Conservation (phyloP, 176 grass and related monocot genomes). For the Oryza officinalis region DNA sequence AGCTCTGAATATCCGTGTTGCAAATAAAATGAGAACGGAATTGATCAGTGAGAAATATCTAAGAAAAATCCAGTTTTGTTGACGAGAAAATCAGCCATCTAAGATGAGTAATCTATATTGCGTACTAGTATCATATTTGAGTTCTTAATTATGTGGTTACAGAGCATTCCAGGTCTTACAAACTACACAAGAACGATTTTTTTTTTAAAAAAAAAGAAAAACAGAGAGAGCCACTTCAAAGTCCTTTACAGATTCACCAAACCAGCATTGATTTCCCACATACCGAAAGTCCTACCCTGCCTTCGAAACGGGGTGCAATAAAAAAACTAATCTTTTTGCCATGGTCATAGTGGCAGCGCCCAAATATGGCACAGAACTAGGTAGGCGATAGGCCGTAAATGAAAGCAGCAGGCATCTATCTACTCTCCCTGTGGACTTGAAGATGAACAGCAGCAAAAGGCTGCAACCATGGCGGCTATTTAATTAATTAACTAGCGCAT, state of each 20-base stretch:
- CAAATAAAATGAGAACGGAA: neutral
- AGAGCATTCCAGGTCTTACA: neutral
- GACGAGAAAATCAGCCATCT: neutral
- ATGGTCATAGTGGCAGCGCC: neutral
- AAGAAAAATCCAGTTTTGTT: neutral
- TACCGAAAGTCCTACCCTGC: neutral
- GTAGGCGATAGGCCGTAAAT: neutral
- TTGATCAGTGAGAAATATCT: neutral
- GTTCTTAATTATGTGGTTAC: neutral
- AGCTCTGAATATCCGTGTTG: neutral
- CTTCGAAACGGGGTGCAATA: neutral
- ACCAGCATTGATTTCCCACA: slow-evolving; percentile 21
- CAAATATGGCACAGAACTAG: slow-evolving; percentile 7
- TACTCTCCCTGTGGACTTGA: neutral
- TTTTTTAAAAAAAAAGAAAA: neutral
- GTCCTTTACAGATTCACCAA: slow-evolving; percentile 8
- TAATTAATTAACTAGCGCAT: neutral
- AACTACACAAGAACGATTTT: neutral
- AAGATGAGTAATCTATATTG: neutral
- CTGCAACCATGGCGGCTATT: neutral
- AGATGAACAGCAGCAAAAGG: neutral
- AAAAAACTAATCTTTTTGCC: slow-evolving; percentile 18
- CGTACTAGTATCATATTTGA: neutral
- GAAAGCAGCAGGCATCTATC: neutral
- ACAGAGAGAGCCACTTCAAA: neutral